Base-by-base conservation (phyloP, 768 basidiomycete genomes). In the Pisolithus sp. region DNA sequence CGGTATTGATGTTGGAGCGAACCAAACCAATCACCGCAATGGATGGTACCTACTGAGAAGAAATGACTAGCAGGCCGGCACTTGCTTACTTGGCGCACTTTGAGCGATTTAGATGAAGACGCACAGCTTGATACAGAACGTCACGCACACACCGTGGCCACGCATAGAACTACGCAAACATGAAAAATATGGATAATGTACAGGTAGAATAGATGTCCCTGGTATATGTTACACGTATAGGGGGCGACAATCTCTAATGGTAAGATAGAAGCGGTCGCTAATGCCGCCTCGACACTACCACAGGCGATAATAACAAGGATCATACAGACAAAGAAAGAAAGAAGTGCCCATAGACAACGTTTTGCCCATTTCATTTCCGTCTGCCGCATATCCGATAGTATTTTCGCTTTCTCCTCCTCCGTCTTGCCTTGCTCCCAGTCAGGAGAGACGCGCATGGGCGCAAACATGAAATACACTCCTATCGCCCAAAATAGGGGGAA, bases 401-500 rank as follows among this genome's bases (percentile, higher is more conserved):
- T 69, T 46, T 68, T 64, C 44, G 71, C 67, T 28, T 69, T 74
- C 56, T 82, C 81, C 7, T 71, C 75, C 48, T 71, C 72, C 5
- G 80, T 79, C 65, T 77, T 82, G 51, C 77, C 79, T 0, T 76
- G 69, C 61, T 81, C 70, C 82, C 82, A 83, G 13, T 74, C 70
- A 13, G 75, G 73, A 36, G 76, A 71, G 47, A 65, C 60, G 38
- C 72, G 77, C 46, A 83, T 64, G 9, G 82, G 80, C 7, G 74
- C 76, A 44, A 77, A 62, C 18, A 83, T 72, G 57, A 84, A 79
- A 60, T 78, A 69, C 24, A 76, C 71, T 20, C 82, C 81, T 49
- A 82, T 68, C 42, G 76, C 70, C 82, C 82, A 83, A 63, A 84
- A 83, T 38, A 77, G 69, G 2, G 78, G 79, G 62, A 83, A 83